phyloP scores from a whole-genome alignment of 257 asterid species.

The Nicotiana benthamiana region DNA sequence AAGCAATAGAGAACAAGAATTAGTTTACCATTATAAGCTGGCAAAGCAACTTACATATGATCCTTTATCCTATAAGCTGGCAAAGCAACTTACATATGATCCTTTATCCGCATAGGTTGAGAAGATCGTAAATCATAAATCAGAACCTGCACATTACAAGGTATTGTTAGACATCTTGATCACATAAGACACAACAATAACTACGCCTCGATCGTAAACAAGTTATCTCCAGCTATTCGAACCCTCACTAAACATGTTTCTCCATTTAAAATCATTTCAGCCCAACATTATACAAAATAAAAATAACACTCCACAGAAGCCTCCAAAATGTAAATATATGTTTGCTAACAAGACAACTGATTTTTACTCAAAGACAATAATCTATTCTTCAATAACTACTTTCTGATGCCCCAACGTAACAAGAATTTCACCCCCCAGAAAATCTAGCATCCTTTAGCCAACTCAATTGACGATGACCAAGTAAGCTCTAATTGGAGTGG shows the following conservation, averaged over 20 bases:
- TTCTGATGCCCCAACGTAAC: not conserved
- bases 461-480: not conserved
- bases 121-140: conserved; percentile 85
- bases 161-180: conserved; percentile 1
- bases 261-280: not conserved
- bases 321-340: not conserved
- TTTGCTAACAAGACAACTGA: not conserved
- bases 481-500: not conserved
- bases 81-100: conserved; percentile 70
- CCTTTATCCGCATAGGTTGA: conserved; percentile 63
- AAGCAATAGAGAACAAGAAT: not conserved
- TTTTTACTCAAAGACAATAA: not conserved
- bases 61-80: conserved; percentile 47
- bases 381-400: not conserved
- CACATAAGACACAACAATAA: not conserved
- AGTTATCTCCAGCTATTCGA: not conserved
- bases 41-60: conserved; percentile 65
- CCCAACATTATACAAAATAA: not conserved
- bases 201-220: not conserved
- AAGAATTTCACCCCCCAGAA: not conserved
- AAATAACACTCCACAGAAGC: not conserved
- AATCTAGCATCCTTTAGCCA: not conserved
- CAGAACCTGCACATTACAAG: conserved; percentile 47
- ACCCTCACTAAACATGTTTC: not conserved
- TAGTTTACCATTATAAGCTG: conserved; percentile 5